phyloP scores from a whole-genome alignment of 2,329 filamentous ascomycete species.

The Escovopsis sp. region DNA sequence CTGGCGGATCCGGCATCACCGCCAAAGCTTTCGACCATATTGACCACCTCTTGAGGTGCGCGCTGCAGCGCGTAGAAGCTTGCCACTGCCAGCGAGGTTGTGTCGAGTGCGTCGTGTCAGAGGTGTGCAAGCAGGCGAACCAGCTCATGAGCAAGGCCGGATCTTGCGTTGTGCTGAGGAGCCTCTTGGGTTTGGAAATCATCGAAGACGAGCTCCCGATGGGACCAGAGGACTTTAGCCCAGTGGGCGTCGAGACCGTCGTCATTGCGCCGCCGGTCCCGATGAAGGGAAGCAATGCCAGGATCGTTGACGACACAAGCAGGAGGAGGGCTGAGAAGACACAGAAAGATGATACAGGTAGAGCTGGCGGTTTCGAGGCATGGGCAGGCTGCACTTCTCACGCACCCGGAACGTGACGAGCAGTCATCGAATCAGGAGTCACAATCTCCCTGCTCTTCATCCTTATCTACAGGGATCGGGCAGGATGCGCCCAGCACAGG shows the following conservation, averaged over 20 bases:
- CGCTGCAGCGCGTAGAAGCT: conserved; percentile 57
- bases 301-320: conserved; percentile 6
- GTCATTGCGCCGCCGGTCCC: not conserved
- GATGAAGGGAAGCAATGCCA: conserved; percentile 6
- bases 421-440: too few relatives aligned
- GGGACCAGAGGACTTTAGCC: conserved; percentile 59
- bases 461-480: too few relatives aligned
- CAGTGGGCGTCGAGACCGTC: conserved; percentile 60
- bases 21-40: conserved; percentile 91
- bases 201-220: conserved; percentile 76
- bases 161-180: conserved; percentile 65
- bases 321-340: conserved; percentile 8
- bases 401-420: too few relatives aligned
- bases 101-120: conserved; percentile 76
- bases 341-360: not conserved
- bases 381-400: conserved; percentile 3
- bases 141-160: conserved; percentile 90
- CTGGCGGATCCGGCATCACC: conserved; percentile 70
- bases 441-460: too few relatives aligned
- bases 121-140: conserved; percentile 73
- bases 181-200: conserved; percentile 59
- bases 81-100: conserved; percentile 73
- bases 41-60: conserved; percentile 61
- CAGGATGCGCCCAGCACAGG: too few relatives aligned
- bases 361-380: conserved; percentile 15